Percentiles rank a stretch among this genome's conserved stretches.
Evolutionary conservation across 2,329 filamentous ascomycete genomes (phyloP).

Genomic region (Xylariomycetidae sp.): DNA sequence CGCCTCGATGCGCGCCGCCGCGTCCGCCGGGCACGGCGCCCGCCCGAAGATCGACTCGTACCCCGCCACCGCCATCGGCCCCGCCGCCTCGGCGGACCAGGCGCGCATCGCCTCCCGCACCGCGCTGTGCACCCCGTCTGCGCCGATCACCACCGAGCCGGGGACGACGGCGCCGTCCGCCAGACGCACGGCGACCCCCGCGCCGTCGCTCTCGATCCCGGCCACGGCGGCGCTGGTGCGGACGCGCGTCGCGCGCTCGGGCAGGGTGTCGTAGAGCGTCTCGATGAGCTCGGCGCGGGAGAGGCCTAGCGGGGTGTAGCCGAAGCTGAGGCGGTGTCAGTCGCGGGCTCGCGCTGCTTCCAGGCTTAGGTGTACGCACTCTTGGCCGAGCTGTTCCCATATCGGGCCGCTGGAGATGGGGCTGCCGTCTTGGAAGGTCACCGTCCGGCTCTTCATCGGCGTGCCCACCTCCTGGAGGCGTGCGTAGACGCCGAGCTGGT

Average conservation of each 20-base stretch:
- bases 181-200: constrained; percentile 16
- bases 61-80: constrained; percentile 6
- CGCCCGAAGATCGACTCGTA: constrained; percentile 10
- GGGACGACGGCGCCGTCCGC: constrained; percentile 15
- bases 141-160: constrained; percentile 17
- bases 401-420: neutral
- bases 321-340: constrained; percentile 5
- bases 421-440: neutral
- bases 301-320: constrained; percentile 8
- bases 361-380: neutral
- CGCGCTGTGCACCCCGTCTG: constrained; percentile 18
- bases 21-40: constrained; percentile 2
- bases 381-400: neutral
- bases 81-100: constrained; percentile 2
- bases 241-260: constrained; percentile 10
- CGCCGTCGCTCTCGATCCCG: constrained; percentile 12
- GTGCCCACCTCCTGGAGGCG: neutral
- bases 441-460: neutral
- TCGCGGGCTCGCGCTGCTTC: neutral
- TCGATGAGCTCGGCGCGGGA: constrained; percentile 14
- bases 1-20: constrained; percentile 1
- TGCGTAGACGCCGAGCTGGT: neutral
- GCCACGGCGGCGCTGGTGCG: constrained; percentile 9
- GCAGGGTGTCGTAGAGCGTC: constrained; percentile 15
- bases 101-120: constrained; percentile 13